Evolutionary conservation across 495 filamentous ascomycete species (phyloP).

Genomic region (Penicillium arizonense): DNA sequence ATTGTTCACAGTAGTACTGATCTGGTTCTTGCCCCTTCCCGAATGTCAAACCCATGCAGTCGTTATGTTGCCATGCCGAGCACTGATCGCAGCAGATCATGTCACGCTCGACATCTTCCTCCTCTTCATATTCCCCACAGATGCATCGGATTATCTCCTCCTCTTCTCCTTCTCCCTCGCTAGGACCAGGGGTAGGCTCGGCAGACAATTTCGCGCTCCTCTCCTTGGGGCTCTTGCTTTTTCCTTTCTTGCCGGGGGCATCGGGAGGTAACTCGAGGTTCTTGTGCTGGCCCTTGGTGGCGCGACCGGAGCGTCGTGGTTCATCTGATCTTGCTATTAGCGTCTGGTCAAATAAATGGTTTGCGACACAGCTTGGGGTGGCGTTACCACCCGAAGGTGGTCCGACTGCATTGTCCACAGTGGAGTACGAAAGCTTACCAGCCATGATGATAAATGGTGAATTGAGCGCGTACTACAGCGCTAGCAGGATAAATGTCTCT

Average conservation of each 20-base stretch:
- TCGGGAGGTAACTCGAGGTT: constrained; percentile 66
- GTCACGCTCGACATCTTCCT: constrained; percentile 74
- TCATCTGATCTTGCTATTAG: constrained; percentile 60
- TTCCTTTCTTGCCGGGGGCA: constrained; percentile 57
- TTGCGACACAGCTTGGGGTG: neutral
- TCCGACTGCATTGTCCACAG: constrained; percentile 5
- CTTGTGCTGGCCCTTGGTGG: constrained; percentile 96
- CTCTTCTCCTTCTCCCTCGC: constrained; percentile 65
- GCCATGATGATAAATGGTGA: constrained; percentile 42
- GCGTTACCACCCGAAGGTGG: constrained; percentile 3
- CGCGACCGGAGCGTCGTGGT: constrained; percentile 87
- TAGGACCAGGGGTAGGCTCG: constrained; percentile 51
- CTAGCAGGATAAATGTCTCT: constrained; percentile 20
- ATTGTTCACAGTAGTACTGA: constrained; percentile 88
- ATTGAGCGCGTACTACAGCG: constrained; percentile 39
- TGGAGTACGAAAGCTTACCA: constrained; percentile 47
- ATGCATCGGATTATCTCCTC: constrained; percentile 86
- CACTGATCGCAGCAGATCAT: constrained; percentile 93
- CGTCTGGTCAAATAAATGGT: constrained; percentile 9
- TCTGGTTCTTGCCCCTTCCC: constrained; percentile 71
- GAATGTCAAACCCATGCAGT: constrained; percentile 85
- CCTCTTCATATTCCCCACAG: constrained; percentile 83
- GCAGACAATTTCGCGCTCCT: constrained; percentile 47
- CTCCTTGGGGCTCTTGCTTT: constrained; percentile 56
- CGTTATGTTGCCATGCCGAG: constrained; percentile 92